Evolutionary conservation across 2,329 filamentous ascomycete genomes (phyloP).

Genomic region (Neofusicoccum sp.): DNA sequence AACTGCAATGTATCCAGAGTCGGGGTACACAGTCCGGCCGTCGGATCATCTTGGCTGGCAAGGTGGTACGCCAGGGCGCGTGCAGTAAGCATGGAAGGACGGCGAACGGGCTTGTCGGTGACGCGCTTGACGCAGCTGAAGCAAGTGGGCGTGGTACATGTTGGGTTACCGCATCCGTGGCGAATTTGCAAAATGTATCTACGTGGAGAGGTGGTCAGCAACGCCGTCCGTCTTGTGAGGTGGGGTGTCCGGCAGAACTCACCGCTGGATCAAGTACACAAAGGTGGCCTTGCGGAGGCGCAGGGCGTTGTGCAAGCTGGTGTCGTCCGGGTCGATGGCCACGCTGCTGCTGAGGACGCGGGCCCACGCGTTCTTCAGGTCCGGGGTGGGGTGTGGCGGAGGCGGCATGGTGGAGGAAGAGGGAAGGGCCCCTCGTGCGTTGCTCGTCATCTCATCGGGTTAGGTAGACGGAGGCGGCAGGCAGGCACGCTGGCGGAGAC

Average conservation of each 20-base stretch:
- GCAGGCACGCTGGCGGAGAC: not conserved
- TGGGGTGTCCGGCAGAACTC: constrained; percentile 19
- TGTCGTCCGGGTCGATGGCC: not conserved
- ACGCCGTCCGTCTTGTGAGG: not conserved
- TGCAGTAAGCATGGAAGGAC: constrained; percentile 79
- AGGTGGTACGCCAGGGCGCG: constrained; percentile 77
- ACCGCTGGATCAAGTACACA: constrained; percentile 34
- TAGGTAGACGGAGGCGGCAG: not conserved
- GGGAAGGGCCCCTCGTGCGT: constrained; percentile 11
- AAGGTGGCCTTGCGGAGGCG: constrained; percentile 20
- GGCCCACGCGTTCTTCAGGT: constrained; percentile 6
- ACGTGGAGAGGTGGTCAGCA: constrained; percentile 10
- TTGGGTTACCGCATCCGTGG: constrained; percentile 68
- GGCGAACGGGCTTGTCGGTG: constrained; percentile 67
- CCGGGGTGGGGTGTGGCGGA: not conserved
- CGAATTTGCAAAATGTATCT: constrained; percentile 82
- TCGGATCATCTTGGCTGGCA: constrained; percentile 75
- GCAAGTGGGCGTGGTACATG: constrained; percentile 74
- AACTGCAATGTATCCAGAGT: not conserved
- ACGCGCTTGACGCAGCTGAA: constrained; percentile 72
- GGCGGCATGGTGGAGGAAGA: constrained; percentile 8
- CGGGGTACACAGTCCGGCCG: constrained; percentile 63
- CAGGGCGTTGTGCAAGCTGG: not conserved
- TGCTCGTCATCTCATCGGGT: constrained; percentile 17
- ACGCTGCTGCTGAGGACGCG: not conserved